Evolutionary conservation across 2,329 filamentous ascomycete species (phyloP).

Genomic region (Didymella segeticola): DNA sequence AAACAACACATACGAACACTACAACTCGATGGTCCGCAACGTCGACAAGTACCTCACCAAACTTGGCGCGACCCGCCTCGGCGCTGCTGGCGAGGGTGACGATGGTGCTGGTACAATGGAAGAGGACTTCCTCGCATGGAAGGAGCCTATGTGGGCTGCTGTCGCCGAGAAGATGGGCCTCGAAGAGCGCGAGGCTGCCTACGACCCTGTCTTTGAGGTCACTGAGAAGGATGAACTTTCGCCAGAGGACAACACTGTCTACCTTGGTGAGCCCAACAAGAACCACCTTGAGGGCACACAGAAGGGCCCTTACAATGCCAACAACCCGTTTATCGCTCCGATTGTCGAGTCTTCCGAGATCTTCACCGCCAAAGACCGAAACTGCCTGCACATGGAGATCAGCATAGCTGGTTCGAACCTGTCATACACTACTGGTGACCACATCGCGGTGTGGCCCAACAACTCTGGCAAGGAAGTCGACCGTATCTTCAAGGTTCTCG

Average conservation of each 20-base stretch:
- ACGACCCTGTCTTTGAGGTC: slow-evolving; percentile 90
- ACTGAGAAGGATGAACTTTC: slow-evolving; percentile 76
- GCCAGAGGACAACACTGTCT: slow-evolving; percentile 79
- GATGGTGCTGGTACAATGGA: slow-evolving; percentile 99
- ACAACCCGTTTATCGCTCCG: slow-evolving; percentile 96
- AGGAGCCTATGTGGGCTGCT: slow-evolving; percentile 97
- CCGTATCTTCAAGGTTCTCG: slow-evolving; percentile 81
- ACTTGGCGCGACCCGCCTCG: slow-evolving; percentile 83
- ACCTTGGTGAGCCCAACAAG: slow-evolving; percentile 95
- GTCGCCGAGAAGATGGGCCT: slow-evolving; percentile 83
- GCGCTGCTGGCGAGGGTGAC: slow-evolving; percentile 90
- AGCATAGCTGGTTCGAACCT: slow-evolving; percentile 89
- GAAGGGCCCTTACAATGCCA: slow-evolving; percentile 91
- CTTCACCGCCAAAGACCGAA: slow-evolving; percentile 86
- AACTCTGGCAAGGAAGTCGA: slow-evolving; percentile 94
- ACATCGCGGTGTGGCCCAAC: slow-evolving; percentile 96
- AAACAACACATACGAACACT: slow-evolving; percentile 99
- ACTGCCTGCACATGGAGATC: slow-evolving; percentile 96
- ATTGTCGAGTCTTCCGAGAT: slow-evolving; percentile 90
- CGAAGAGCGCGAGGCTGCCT: slow-evolving; percentile 94
- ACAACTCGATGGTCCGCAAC: slow-evolving; percentile 97
- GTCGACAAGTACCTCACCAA: slow-evolving; percentile 82
- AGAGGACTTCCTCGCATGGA: slow-evolving; percentile 98
- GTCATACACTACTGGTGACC: slow-evolving; percentile 94
- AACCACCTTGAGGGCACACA: slow-evolving; percentile 85